phyloP scores from a whole-genome alignment of 2,329 filamentous ascomycete species.

The Nakataea oryzae region DNA sequence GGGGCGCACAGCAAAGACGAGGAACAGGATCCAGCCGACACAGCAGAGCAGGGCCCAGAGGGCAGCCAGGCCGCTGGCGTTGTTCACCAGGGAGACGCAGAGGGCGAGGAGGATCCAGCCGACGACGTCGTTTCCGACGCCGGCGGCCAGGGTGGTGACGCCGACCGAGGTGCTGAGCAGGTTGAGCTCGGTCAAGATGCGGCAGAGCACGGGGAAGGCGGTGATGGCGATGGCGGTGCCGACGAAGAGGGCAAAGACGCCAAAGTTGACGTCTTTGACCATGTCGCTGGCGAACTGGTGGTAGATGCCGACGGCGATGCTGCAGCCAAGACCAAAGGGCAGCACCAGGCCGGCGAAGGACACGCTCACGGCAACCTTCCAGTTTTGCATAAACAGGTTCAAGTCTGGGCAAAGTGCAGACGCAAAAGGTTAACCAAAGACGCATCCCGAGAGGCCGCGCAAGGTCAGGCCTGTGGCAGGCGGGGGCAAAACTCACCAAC shows the following conservation, averaged over 20 bases:
- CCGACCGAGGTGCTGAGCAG: constrained; percentile 75
- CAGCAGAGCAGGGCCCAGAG: constrained; percentile 74
- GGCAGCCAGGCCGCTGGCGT: constrained; percentile 69
- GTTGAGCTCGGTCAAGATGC: constrained; percentile 86
- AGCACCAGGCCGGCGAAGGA: constrained; percentile 70
- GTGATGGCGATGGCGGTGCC: constrained; percentile 92
- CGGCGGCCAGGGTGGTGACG: constrained; percentile 79
- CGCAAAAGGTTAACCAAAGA: not conserved
- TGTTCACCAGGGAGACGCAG: constrained; percentile 88
- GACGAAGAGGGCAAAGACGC: constrained; percentile 60
- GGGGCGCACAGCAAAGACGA: constrained; percentile 64
- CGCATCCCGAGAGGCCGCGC: too few species aligned
- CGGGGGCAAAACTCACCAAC: constrained; percentile 2
- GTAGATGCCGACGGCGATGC: constrained; percentile 72
- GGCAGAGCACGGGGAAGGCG: constrained; percentile 81
- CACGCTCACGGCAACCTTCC: constrained; percentile 68
- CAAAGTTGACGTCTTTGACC: constrained; percentile 33
- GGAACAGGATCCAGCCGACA: constrained; percentile 65
- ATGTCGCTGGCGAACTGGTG: constrained; percentile 50
- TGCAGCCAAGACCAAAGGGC: constrained; percentile 74
- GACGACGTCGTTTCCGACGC: constrained; percentile 84
- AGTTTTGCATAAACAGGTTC: constrained; percentile 66
- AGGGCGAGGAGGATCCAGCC: constrained; percentile 90
- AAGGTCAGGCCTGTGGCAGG: too few species aligned
- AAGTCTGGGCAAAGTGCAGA: constrained; percentile 45